Evolutionary conservation across 2,329 filamentous ascomycete species (phyloP).

Genomic region (Aspergillus fischeri): DNA sequence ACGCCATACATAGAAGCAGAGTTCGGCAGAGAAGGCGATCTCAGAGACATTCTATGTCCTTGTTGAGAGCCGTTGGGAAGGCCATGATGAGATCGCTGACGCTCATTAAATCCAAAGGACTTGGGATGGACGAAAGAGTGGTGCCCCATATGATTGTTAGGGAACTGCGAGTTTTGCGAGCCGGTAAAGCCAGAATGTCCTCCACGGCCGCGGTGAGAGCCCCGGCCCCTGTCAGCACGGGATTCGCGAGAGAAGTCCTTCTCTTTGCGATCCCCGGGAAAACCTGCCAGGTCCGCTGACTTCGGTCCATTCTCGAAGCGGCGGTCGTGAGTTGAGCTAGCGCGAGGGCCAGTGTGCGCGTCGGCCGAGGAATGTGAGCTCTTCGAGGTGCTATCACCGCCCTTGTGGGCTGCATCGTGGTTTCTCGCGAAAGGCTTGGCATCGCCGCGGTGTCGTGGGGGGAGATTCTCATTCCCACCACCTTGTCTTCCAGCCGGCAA

Average conservation of each 20-base stretch:
- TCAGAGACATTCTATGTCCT: slow-evolving; percentile 49
- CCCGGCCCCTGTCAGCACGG: slow-evolving; percentile 38
- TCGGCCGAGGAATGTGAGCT: slow-evolving; percentile 29
- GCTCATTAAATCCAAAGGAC: slow-evolving; percentile 39
- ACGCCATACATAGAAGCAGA: slow-evolving; percentile 48
- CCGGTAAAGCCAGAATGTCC: slow-evolving; percentile 33
- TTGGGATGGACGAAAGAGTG: slow-evolving; percentile 39
- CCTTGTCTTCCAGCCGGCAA: slow-evolving; percentile 23
- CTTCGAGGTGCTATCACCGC: slow-evolving; percentile 24
- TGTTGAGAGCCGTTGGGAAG: slow-evolving; percentile 37
- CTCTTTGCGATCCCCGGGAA: slow-evolving; percentile 30
- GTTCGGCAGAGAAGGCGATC: slow-evolving; percentile 61
- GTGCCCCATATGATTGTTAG: slow-evolving; percentile 37
- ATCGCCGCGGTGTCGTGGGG: slow-evolving; percentile 29
- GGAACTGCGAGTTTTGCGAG: slow-evolving; percentile 35
- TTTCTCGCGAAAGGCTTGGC: slow-evolving; percentile 33
- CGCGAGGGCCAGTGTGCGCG: slow-evolving; percentile 29
- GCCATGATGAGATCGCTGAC: slow-evolving; percentile 39
- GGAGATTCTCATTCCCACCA: slow-evolving; percentile 25
- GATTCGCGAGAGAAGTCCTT: slow-evolving; percentile 35
- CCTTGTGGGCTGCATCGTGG: slow-evolving; percentile 26
- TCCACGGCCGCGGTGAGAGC: slow-evolving; percentile 40
- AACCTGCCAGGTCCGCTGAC: slow-evolving; percentile 33
- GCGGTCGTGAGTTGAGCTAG: slow-evolving; percentile 28
- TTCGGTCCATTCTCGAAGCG: slow-evolving; percentile 37